These are phyloP conservation scores for Aureobasidium uvarum DNA, from an alignment of 2,329 filamentous ascomycete species.

Conservation along the genomic window DNA sequence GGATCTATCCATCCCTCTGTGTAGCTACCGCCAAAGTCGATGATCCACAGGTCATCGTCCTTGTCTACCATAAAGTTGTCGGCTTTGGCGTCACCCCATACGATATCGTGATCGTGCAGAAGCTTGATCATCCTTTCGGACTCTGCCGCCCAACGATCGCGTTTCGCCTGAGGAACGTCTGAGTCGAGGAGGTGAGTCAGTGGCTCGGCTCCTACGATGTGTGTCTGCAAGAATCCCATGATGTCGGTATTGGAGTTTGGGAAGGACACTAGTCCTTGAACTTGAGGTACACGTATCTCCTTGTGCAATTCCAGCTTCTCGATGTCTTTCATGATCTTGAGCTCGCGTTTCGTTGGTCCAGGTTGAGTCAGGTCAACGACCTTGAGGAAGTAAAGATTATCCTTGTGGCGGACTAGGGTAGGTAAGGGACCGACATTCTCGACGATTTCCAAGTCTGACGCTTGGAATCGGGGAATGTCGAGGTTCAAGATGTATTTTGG, in stretches of 20 bases:
- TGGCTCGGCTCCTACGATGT: conserved; percentile 36
- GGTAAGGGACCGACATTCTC: conserved; percentile 30
- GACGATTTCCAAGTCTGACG: conserved; percentile 34
- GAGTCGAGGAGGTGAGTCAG: conserved; percentile 37
- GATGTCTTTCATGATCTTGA: conserved; percentile 36
- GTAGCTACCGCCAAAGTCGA: conserved; percentile 22
- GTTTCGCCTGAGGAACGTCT: conserved; percentile 35
- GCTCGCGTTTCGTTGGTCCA: conserved; percentile 38
- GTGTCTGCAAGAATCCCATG: conserved; percentile 39
- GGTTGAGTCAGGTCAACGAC: conserved; percentile 36
- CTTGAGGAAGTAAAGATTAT: conserved; percentile 37
- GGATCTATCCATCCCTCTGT: conserved; percentile 14
- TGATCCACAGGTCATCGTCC: conserved; percentile 14
- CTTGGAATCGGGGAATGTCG: conserved; percentile 32
- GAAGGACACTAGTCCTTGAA: conserved; percentile 36
- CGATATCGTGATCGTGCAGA: conserved; percentile 37
- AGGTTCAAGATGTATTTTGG: conserved; percentile 40
- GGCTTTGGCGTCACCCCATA: conserved; percentile 45
- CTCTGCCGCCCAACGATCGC: conserved; percentile 37
- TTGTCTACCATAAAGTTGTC: conserved; percentile 43
- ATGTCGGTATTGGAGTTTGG: conserved; percentile 29
- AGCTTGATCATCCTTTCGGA: conserved; percentile 21
- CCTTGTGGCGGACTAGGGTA: conserved; percentile 34
- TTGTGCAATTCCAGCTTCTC: conserved; percentile 34
- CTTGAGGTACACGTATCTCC: conserved; percentile 35